Conservation (phyloP, 805 yeast genomes). For the Candida ascalaphidarum region DNA sequence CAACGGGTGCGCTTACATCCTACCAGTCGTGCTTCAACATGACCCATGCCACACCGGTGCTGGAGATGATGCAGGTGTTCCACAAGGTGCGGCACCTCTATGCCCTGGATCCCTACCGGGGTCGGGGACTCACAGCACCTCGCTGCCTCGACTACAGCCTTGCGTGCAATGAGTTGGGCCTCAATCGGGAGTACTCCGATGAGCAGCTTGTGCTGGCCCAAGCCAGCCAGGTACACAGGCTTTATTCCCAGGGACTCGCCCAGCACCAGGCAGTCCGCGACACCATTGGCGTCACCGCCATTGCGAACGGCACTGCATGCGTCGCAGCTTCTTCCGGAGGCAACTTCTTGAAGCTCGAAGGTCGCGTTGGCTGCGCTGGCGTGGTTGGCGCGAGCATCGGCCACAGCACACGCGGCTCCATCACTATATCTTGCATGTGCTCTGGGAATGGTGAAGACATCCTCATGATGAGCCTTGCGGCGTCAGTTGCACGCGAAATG, state of each 20-base stretch:
- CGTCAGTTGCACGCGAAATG: constrained; percentile 10
- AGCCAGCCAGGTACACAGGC: too few relatives aligned
- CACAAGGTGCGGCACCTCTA: constrained; percentile 14
- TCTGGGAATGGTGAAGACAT: constrained; percentile 56
- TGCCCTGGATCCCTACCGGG: too few relatives aligned
- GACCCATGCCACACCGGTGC: constrained; percentile 19
- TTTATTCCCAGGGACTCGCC: too few relatives aligned
- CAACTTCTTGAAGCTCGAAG: constrained; percentile 38
- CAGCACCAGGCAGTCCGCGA: constrained; percentile 20
- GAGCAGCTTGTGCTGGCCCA: constrained; percentile 4
- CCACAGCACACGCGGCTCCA: constrained; percentile 7
- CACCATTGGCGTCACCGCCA: constrained; percentile 36
- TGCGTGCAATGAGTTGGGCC: too few relatives aligned
- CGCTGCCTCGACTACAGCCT: too few relatives aligned
- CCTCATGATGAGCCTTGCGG: constrained; percentile 33
- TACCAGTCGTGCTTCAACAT: constrained; percentile 9
- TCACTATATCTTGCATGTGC: constrained; percentile 29
- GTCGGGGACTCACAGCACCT: too few relatives aligned
- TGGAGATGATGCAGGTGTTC: constrained; percentile 14
- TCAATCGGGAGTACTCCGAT: too few relatives aligned
- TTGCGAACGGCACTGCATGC: constrained; percentile 4
- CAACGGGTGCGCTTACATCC: constrained; percentile 2
- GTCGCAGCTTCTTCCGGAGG: constrained; percentile 47
- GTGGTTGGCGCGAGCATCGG: constrained; percentile 38
- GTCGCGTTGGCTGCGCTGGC: constrained; percentile 49